Conservation (phyloP, 352 stramenopile species). For the Pythium volutum region DNA sequence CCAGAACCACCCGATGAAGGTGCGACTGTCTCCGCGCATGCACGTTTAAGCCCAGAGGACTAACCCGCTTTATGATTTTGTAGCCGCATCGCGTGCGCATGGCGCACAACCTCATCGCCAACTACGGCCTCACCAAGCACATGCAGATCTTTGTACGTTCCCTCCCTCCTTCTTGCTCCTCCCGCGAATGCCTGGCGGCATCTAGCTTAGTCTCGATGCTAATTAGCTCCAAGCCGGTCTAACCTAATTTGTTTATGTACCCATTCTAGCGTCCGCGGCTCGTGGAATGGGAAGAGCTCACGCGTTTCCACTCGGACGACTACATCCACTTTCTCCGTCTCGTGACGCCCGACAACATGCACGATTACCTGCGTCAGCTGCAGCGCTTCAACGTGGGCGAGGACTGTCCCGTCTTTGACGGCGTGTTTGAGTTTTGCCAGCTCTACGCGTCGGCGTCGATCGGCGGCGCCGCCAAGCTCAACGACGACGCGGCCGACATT, state of each 20-base stretch:
- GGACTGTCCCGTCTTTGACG: conserved; percentile 99
- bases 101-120: conserved; percentile 99
- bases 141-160: conserved; percentile 97
- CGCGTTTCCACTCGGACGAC: conserved; percentile 99
- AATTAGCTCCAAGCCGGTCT: not conserved
- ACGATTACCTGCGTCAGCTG: conserved; percentile 92
- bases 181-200: not conserved
- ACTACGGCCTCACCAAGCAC: conserved; percentile 98
- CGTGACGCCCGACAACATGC: conserved; percentile 99
- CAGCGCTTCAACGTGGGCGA: conserved; percentile 98
- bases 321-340: conserved; percentile 99
- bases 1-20: conserved; percentile 91
- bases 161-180: not conserved
- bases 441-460: conserved; percentile 97
- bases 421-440: conserved; percentile 99
- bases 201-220: conserved; percentile 1
- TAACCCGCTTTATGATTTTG: conserved; percentile 1
- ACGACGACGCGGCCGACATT: conserved; percentile 94
- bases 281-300: conserved; percentile 96
- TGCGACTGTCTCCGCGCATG: conserved; percentile 15
- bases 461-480: conserved; percentile 94
- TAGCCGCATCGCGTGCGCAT: conserved; percentile 98
- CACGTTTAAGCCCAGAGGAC: not conserved
- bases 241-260: conserved; percentile 4
- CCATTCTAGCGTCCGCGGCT: conserved; percentile 86